Evolutionary conservation across 1,139 yeast species (phyloP).

Genomic region (Scheffersomyces lignicola): DNA sequence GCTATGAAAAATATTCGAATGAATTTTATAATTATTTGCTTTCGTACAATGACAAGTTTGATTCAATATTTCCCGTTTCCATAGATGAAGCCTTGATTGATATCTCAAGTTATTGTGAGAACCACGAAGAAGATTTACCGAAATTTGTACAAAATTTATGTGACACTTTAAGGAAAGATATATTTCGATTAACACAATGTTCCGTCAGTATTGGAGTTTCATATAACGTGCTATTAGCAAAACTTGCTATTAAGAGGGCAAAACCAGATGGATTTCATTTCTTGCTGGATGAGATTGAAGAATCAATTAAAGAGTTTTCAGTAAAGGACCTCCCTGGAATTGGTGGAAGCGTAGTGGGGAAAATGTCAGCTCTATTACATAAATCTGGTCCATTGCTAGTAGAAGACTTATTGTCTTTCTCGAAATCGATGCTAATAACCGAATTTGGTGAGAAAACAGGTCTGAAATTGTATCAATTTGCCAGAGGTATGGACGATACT

Average conservation of each 20-base stretch:
- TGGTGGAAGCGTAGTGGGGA: constrained; percentile 52
- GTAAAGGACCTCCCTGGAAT: constrained; percentile 79
- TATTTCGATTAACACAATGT: constrained; percentile 55
- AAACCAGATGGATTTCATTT: constrained; percentile 73
- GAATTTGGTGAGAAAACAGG: constrained; percentile 75
- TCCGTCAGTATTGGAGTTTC: constrained; percentile 80
- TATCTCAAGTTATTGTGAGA: constrained; percentile 40
- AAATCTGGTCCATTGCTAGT: constrained; percentile 13
- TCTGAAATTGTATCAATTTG: constrained; percentile 53
- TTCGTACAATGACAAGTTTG: constrained; percentile 43
- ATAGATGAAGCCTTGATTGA: constrained; percentile 89
- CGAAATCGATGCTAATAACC: constrained; percentile 35
- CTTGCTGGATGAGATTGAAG: constrained; percentile 28
- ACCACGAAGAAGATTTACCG: constrained; percentile 9
- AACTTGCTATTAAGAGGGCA: constrained; percentile 70
- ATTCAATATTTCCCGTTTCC: constrained; percentile 77
- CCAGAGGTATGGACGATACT: constrained; percentile 69
- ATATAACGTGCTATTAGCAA: constrained; percentile 71
- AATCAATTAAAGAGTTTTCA: constrained; percentile 43
- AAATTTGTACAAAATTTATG: constrained; percentile 28
- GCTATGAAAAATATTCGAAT: constrained; percentile 55
- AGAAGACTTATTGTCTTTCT: constrained; percentile 37
- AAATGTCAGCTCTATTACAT: constrained; percentile 9
- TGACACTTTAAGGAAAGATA: constrained; percentile 40
- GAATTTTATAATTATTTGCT: constrained; percentile 58